Evolutionary conservation across 2,329 filamentous ascomycete species (phyloP).

Genomic region (Stemphylium lycopersici): DNA sequence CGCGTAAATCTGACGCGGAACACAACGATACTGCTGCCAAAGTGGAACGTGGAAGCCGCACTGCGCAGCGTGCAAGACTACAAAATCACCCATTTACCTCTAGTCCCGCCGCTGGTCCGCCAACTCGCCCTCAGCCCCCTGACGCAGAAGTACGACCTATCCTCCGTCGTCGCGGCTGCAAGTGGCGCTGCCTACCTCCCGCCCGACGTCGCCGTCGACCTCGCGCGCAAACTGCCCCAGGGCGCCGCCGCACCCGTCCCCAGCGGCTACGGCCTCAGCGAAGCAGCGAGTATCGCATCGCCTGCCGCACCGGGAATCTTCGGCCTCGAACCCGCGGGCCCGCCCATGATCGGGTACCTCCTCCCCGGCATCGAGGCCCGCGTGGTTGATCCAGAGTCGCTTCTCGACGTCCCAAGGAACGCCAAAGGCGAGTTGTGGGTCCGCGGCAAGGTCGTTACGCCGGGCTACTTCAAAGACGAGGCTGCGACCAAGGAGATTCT

Average conservation of each 20-base stretch:
- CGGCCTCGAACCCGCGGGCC: conserved; percentile 27
- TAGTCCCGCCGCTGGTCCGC: conserved; percentile 37
- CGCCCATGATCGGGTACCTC: conserved; percentile 37
- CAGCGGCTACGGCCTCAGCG: conserved; percentile 37
- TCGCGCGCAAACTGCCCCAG: conserved; percentile 37
- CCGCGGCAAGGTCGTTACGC: conserved; percentile 35
- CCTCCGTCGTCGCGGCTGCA: conserved; percentile 27
- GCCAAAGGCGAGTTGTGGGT: conserved; percentile 39
- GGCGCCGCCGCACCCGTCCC: conserved; percentile 31
- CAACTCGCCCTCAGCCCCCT: conserved; percentile 35
- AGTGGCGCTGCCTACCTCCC: conserved; percentile 40
- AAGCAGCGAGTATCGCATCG: conserved; percentile 37
- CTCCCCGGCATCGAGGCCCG: conserved; percentile 38
- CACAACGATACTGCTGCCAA: conserved; percentile 34
- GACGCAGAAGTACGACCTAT: conserved; percentile 37
- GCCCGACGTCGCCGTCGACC: conserved; percentile 35
- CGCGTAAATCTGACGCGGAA: conserved; percentile 32
- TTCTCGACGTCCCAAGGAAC: conserved; percentile 30
- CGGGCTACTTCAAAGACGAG: conserved; percentile 40
- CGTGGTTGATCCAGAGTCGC: conserved; percentile 36
- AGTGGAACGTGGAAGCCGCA: conserved; percentile 37
- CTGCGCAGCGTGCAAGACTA: conserved; percentile 37
- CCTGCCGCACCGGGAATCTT: conserved; percentile 34
- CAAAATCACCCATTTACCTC: conserved; percentile 31
- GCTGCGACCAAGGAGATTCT: conserved; percentile 38